Evolutionary conservation across 2,329 filamentous ascomycete species (phyloP).

Genomic region (Hymenoscyphus linearis): DNA sequence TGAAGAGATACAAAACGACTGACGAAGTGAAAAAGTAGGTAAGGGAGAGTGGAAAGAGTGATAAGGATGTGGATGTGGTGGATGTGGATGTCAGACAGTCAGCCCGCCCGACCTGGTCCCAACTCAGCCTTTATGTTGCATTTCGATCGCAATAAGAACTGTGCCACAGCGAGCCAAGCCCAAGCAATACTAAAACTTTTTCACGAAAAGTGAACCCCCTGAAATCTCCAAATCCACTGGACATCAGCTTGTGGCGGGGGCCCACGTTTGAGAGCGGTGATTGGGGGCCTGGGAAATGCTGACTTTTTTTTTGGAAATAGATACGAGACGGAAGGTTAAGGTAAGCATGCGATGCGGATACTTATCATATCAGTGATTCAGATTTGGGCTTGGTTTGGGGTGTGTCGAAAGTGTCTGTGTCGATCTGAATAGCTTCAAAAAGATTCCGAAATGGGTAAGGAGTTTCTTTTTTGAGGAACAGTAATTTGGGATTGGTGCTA

Average conservation of each 20-base stretch:
- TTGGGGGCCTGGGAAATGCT: neutral
- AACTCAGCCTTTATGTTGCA: neutral
- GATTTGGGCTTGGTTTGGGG: neutral
- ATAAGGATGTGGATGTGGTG: neutral
- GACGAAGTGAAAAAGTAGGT: no score
- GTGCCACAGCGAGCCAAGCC: conserved; percentile 1
- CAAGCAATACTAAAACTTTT: neutral
- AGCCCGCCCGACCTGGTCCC: neutral
- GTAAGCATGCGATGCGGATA: neutral
- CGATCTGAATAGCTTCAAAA: conserved; percentile 1
- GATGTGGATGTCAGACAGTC: neutral
- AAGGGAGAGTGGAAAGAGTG: no score
- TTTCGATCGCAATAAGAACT: neutral
- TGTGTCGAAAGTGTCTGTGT: neutral
- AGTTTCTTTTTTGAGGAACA: neutral
- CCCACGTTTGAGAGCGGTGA: neutral
- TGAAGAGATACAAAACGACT: neutral
- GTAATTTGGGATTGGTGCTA: neutral
- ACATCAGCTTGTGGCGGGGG: neutral
- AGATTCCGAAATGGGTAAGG: neutral
- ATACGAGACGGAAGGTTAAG: neutral
- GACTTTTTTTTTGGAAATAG: neutral
- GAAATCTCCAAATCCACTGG: neutral
- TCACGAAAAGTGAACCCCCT: neutral
- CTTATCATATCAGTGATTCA: neutral